Conservation (phyloP, 148 eudicot genomes). For the Vaccinium darrowii region DNA sequence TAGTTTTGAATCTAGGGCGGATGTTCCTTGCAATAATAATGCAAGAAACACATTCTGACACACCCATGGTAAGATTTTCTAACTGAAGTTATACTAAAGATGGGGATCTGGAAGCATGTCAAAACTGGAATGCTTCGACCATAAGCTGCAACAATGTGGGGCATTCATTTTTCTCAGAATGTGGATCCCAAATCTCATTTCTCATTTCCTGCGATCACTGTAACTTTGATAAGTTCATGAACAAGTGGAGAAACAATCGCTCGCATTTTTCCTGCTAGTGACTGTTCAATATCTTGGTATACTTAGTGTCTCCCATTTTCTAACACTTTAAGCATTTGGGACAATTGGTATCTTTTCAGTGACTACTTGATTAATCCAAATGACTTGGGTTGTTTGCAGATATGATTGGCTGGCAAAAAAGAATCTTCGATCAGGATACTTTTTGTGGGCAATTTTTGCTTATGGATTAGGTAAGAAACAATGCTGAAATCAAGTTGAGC, state of each 20-base stretch:
- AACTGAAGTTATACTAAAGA: background rate
- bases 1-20: background rate
- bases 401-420: constrained; percentile 86
- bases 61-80: background rate
- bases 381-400: constrained; percentile 30
- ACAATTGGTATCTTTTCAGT: background rate
- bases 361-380: background rate
- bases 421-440: constrained; percentile 76
- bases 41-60: background rate
- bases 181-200: background rate
- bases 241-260: background rate
- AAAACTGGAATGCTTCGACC: background rate
- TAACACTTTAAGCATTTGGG: background rate
- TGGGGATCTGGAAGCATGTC: background rate
- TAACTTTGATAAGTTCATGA: background rate
- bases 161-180: background rate
- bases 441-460: constrained; percentile 78
- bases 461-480: constrained; percentile 68
- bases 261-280: background rate
- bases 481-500: background rate
- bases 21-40: background rate
- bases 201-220: background rate
- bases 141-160: background rate
- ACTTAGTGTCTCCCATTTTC: background rate
- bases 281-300: background rate